phyloP scores from a whole-genome alignment of 129 eudicot species.

The Cynara cardunculus region DNA sequence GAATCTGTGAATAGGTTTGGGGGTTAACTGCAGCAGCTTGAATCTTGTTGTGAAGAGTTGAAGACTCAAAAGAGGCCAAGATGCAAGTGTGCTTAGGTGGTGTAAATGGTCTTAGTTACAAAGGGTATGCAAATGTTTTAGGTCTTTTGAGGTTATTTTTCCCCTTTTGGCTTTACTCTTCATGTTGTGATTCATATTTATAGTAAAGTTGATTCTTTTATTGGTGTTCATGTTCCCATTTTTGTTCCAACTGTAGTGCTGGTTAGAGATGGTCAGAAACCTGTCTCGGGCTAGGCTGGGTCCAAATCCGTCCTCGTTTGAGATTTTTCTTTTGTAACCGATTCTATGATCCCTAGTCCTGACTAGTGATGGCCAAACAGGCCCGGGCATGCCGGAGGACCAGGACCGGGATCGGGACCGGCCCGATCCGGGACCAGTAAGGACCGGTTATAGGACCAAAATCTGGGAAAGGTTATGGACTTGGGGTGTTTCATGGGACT shows the following conservation, averaged over 20 bases:
- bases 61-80: not conserved
- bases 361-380: too few relatives aligned
- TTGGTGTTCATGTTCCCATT: not conserved
- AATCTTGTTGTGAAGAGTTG: not conserved
- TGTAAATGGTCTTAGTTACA: constrained; percentile 32
- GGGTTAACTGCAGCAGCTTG: constrained; percentile 13
- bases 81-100: constrained; percentile 12
- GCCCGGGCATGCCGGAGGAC: too few relatives aligned
- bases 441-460: too few relatives aligned
- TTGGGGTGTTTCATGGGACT: too few relatives aligned
- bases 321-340: too few relatives aligned
- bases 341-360: too few relatives aligned
- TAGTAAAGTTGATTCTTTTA: constrained; percentile 23
- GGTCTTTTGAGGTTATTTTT: constrained; percentile 6
- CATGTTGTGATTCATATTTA: constrained; percentile 24
- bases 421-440: too few relatives aligned
- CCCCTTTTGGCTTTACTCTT: constrained; percentile 3
- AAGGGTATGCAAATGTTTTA: constrained; percentile 20
- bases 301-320: too few relatives aligned
- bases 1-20: constrained; percentile 30
- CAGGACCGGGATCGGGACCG: too few relatives aligned
- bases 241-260: not conserved
- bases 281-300: too few relatives aligned
- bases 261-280: too few relatives aligned
- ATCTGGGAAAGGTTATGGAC: too few relatives aligned